These are phyloP conservation scores for Mycena metata DNA, from an alignment of 768 basidiomycete genomes.

Conservation along the genomic window DNA sequence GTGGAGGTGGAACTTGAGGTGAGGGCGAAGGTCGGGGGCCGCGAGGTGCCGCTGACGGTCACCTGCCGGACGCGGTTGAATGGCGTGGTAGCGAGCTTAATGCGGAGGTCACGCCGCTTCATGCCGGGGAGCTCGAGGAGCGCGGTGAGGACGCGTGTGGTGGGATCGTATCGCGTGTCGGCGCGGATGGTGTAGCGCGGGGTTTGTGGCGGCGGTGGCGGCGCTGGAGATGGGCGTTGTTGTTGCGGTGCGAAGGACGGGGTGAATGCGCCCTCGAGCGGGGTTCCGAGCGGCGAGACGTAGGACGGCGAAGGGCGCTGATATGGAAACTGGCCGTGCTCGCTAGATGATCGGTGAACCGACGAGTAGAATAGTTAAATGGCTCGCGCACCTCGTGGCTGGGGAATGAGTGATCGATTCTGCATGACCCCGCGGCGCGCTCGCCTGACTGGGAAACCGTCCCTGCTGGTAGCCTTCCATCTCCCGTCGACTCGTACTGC, in stretches of 20 bases:
- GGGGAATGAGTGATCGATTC: constrained; percentile 39
- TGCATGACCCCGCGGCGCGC: constrained; percentile 21
- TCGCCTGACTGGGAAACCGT: constrained; percentile 40
- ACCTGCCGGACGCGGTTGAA: constrained; percentile 76
- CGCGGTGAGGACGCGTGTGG: constrained; percentile 65
- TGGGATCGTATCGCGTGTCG: constrained; percentile 70
- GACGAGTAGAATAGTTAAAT: too few species aligned
- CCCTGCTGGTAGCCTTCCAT: too few species aligned
- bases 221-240: background rate
- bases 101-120: constrained; percentile 66
- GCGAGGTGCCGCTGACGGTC: constrained; percentile 64
- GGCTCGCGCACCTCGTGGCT: constrained; percentile 23
- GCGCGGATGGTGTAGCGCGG: constrained; percentile 64
- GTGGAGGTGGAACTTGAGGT: constrained; percentile 44
- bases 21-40: constrained; percentile 43
- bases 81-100: constrained; percentile 71
- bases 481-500: background rate
- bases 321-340: background rate
- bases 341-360: background rate
- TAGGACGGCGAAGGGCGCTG: constrained; percentile 23
- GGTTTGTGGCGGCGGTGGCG: constrained; percentile 5
- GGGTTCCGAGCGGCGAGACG: constrained; percentile 13
- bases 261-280: constrained; percentile 14
- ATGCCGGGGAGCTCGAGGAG: constrained; percentile 81
- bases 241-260: constrained; percentile 1